phyloP scores from a whole-genome alignment of 2,329 filamentous ascomycete species.

The Amauroascus verrucosus region DNA sequence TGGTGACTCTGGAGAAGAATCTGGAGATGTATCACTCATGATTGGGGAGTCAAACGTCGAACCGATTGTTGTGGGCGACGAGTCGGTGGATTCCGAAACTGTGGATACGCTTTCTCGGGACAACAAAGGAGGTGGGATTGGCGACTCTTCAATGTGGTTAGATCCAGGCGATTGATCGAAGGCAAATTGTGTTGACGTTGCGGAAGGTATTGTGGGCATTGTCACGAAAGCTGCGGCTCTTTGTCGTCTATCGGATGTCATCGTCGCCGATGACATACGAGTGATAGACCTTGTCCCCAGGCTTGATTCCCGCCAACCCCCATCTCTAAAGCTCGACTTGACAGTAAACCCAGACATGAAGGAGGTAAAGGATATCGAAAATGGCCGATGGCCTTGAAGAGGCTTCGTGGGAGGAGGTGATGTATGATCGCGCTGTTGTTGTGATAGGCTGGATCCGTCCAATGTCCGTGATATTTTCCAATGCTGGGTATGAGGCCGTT shows the following conservation, averaged over 20 bases:
- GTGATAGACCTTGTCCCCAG: slow-evolving; percentile 11
- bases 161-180: slow-evolving; percentile 16
- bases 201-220: neutral
- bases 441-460: too few relatives aligned
- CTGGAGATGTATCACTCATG: slow-evolving; percentile 80
- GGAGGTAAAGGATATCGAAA: neutral
- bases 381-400: neutral
- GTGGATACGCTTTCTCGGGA: slow-evolving; percentile 37
- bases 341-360: slow-evolving; percentile 8
- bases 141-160: slow-evolving; percentile 7
- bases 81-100: slow-evolving; percentile 75
- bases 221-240: neutral
- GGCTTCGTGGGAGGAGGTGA: neutral
- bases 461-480: neutral
- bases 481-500: neutral
- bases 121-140: slow-evolving; percentile 22
- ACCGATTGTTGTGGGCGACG: slow-evolving; percentile 86
- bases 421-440: neutral
- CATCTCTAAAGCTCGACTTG: neutral
- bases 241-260: neutral
- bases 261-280: slow-evolving; percentile 11
- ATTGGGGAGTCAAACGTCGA: slow-evolving; percentile 88
- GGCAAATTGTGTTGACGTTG: neutral
- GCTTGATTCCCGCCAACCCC: neutral
- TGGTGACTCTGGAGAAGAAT: slow-evolving; percentile 84